Conservation (phyloP, 2,329 filamentous ascomycete genomes). For the Leptographium wingfieldii region DNA sequence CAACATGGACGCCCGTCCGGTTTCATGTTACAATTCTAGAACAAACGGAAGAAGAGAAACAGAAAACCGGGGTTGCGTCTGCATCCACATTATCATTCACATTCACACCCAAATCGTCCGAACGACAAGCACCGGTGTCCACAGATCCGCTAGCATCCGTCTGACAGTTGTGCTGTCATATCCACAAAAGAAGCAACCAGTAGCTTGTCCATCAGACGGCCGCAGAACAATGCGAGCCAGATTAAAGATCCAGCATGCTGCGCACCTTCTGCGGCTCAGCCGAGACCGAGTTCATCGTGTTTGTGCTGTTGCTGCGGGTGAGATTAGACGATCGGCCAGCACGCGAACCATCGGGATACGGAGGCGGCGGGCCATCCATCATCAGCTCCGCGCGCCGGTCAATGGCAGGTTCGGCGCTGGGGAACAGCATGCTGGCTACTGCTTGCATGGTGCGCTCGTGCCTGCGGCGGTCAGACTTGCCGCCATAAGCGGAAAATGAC, state of each 20-base stretch:
- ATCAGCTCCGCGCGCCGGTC: constrained; percentile 27
- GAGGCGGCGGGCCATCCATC: constrained; percentile 30
- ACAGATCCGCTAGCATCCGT: neutral
- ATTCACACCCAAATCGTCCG: neutral
- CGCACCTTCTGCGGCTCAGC: constrained; percentile 40
- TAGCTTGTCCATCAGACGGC: too few relatives aligned
- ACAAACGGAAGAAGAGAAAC: neutral
- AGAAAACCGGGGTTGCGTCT: neutral
- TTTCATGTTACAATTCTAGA: neutral
- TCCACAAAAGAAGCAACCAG: too few relatives aligned
- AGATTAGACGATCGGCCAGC: constrained; percentile 16
- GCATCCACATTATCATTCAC: neutral
- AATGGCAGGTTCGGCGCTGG: constrained; percentile 21
- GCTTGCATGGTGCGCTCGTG: constrained; percentile 30
- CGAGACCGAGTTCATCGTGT: constrained; percentile 32
- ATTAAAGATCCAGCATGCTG: constrained; percentile 46
- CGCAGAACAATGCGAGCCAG: neutral
- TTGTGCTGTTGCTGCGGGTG: constrained; percentile 31
- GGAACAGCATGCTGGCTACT: constrained; percentile 37
- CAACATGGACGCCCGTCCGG: neutral
- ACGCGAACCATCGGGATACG: constrained; percentile 20
- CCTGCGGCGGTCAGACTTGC: constrained; percentile 31
- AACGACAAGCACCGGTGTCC: neutral
- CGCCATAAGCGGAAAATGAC: constrained; percentile 20
- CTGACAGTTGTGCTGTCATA: neutral